Evolutionary conservation across 257 asterid species (phyloP), one percentile per base, ranked within the genome.

Genomic region (Nicotiana tabacum): DNA sequence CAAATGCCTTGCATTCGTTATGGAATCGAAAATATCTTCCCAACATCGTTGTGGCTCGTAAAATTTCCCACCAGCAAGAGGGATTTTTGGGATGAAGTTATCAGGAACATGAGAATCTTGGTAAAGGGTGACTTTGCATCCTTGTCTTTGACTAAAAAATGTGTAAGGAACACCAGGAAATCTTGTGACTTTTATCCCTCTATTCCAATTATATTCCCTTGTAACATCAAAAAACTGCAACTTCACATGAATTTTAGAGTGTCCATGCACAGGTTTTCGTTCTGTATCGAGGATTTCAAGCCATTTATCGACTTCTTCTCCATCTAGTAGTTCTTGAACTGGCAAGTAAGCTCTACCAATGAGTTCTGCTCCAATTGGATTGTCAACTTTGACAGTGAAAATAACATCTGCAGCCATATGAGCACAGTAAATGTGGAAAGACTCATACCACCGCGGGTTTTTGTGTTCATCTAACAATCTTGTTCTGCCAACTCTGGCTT

Each of bases 401-500:
- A 87, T n/a, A 15, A 85, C 85, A 35, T 87, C 69, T 1, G 90
- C 62, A 37, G 87, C 85, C 90, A 85, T 46, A 70, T 87, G 90
- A 21, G 88, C 90, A 29, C 88, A 80, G 87, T 87, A 87, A 29
- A 85, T 85, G 81, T 87, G 90, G 74, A 87, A 87, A 0, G 88
- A 85, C 83, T 87, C 90, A 11, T 87, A 85, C 90, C 90, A 87
- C 1, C 90, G 88, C 13, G 90, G 90, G 62, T 78, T 83, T 17
- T 82, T 77, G 57, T 77, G 66, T 32, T 56, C 86, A 8, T 39
- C 21, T 1, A 87, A 65, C 62, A 87, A 83, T 72, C 85, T 85
- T 6, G 90, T 87, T 77, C 97, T 82, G 9, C 94, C 93, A 8
- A 91, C 96, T 51, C 96, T 77, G 1, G 96, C 91, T 77, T 88